Conservation (phyloP, 768 basidiomycete genomes). For the Xanthoconium stramineum region DNA sequence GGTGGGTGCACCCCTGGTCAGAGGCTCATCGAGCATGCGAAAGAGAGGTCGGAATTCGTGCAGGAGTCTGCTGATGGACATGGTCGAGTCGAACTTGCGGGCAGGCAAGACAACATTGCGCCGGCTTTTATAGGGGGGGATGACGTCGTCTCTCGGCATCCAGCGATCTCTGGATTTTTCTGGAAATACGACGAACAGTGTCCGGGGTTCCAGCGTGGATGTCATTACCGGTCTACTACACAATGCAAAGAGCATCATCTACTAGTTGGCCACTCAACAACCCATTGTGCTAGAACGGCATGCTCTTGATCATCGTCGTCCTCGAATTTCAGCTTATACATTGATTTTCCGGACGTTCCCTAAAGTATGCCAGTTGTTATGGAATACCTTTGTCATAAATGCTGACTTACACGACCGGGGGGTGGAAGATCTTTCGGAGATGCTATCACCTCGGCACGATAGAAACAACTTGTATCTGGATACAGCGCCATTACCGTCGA, state of each 20-base stretch:
- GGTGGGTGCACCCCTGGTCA: slow-evolving; percentile 36
- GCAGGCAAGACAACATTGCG: background rate
- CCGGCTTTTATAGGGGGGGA: slow-evolving; percentile 10
- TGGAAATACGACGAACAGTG: slow-evolving; percentile 13
- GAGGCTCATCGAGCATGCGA: slow-evolving; percentile 72
- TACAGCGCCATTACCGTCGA: slow-evolving; percentile 85
- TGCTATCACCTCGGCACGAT: slow-evolving; percentile 80
- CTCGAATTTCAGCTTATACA: slow-evolving; percentile 83
- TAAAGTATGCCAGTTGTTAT: slow-evolving; percentile 9
- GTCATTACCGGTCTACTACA: background rate
- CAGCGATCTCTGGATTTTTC: slow-evolving; percentile 8
- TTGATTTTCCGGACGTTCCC: slow-evolving; percentile 45
- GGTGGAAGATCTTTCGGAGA: slow-evolving; percentile 49
- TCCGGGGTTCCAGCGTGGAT: slow-evolving; percentile 10
- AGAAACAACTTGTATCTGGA: slow-evolving; percentile 89
- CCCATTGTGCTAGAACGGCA: slow-evolving; percentile 69
- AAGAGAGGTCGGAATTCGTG: slow-evolving; percentile 74
- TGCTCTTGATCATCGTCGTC: slow-evolving; percentile 87
- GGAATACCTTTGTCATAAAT: background rate
- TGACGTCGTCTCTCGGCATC: slow-evolving; percentile 16
- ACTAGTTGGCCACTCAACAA: slow-evolving; percentile 69
- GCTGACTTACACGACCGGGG: slow-evolving; percentile 35
- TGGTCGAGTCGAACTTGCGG: slow-evolving; percentile 22
- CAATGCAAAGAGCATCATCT: background rate
- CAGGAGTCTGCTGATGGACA: slow-evolving; percentile 67